Percentiles rank a stretch among this genome's conserved stretches.
Evolutionary conservation across 2,329 filamentous ascomycete genomes (phyloP).

Genomic region (Aureobasidium sp.): DNA sequence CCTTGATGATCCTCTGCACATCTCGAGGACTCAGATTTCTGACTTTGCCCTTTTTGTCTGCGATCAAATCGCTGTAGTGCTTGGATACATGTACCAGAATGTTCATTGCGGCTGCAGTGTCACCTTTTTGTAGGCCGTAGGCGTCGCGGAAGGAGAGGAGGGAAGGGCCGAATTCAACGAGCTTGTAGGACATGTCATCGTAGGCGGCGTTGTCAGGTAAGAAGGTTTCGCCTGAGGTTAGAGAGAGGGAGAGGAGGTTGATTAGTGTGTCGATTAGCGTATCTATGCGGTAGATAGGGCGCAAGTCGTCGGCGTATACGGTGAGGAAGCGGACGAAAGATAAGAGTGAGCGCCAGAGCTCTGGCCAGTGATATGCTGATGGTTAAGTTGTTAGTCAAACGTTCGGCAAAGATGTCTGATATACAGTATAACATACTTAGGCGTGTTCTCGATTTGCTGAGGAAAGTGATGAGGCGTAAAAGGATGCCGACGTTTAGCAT

Average conservation of each 20-base stretch:
- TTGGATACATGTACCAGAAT: slow-evolving; percentile 73
- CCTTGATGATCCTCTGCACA: slow-evolving; percentile 86
- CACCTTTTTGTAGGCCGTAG: slow-evolving; percentile 40
- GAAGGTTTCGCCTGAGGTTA: slow-evolving; percentile 84
- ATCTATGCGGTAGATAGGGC: slow-evolving; percentile 58
- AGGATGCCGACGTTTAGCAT: slow-evolving; percentile 74
- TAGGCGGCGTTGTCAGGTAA: slow-evolving; percentile 80
- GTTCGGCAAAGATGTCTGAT: too few species aligned
- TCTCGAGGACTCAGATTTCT: slow-evolving; percentile 73
- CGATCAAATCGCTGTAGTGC: slow-evolving; percentile 80
- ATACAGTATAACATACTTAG: slow-evolving; percentile 35
- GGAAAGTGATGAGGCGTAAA: slow-evolving; percentile 71
- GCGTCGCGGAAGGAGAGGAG: slow-evolving; percentile 73
- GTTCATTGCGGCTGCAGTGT: slow-evolving; percentile 60
- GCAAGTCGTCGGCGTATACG: slow-evolving; percentile 73
- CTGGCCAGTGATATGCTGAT: slow-evolving; percentile 77
- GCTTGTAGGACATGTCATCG: slow-evolving; percentile 97
- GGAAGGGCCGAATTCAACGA: slow-evolving; percentile 82
- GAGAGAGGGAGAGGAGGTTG: slow-evolving; percentile 72
- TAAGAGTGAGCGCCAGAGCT: slow-evolving; percentile 83
- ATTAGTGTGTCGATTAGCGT: slow-evolving; percentile 69
- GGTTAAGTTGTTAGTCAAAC: slow-evolving; percentile 3
- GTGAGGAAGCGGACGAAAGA: slow-evolving; percentile 85
- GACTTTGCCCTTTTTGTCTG: slow-evolving; percentile 47
- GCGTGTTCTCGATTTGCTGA: slow-evolving; percentile 73